Conservation (phyloP, 2,329 filamentous ascomycete species). For the Sporothrix variecibatus region DNA sequence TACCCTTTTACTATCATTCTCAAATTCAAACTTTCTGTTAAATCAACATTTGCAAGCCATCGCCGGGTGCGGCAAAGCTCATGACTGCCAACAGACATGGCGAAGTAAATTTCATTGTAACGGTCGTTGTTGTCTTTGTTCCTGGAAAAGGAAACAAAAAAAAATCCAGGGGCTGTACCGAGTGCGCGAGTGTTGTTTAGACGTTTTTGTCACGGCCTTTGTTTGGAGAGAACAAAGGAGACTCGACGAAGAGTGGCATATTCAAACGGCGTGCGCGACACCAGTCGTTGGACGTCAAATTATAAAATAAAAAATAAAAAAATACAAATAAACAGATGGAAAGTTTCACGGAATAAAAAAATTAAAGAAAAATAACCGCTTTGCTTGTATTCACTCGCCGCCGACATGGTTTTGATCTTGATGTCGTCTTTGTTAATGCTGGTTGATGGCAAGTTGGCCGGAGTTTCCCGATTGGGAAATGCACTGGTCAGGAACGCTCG, state of each 20-base stretch:
- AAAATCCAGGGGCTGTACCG: neutral
- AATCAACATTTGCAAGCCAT: neutral
- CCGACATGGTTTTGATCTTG: neutral
- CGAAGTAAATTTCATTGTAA: neutral
- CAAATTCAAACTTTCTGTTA: neutral
- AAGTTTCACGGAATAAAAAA: neutral
- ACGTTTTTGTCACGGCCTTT: neutral
- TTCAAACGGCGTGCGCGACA: neutral
- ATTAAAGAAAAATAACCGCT: too few species aligned
- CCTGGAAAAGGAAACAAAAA: neutral
- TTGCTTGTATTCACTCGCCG: neutral
- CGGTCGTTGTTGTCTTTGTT: neutral
- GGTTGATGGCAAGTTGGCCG: neutral
- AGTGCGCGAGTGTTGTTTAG: neutral
- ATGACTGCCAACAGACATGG: neutral
- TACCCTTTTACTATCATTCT: neutral
- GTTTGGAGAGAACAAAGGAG: neutral
- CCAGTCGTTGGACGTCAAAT: neutral
- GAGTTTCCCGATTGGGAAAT: constrained; percentile 13
- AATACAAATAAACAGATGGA: too few species aligned
- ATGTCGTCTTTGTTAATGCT: neutral
- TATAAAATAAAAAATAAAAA: neutral
- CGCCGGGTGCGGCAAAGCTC: constrained; percentile 14
- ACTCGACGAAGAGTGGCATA: neutral
- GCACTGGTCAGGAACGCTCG: neutral